phyloP scores from a whole-genome alignment of 2,329 filamentous ascomycete species.

The Beauveria sp. region DNA sequence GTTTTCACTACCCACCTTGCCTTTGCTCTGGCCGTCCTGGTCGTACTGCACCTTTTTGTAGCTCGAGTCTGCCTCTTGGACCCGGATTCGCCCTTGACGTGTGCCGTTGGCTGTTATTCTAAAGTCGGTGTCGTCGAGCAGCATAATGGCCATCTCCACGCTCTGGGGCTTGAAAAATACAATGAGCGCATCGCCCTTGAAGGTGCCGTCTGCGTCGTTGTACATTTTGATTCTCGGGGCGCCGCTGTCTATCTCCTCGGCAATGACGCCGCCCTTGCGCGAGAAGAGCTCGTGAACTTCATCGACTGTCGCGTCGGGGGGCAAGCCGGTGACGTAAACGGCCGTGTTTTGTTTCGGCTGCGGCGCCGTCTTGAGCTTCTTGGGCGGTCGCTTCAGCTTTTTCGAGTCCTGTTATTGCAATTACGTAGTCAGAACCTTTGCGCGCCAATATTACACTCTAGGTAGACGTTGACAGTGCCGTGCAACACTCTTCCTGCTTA shows the following conservation, averaged over 20 bases:
- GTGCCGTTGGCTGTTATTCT: constrained; percentile 50
- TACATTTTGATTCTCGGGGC: constrained; percentile 91
- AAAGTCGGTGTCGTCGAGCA: constrained; percentile 78
- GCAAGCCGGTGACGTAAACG: constrained; percentile 85
- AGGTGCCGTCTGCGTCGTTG: constrained; percentile 67
- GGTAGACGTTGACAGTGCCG: not conserved
- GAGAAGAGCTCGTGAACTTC: constrained; percentile 83
- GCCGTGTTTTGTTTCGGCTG: constrained; percentile 69
- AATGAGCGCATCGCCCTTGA: constrained; percentile 89
- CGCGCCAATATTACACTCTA: not conserved
- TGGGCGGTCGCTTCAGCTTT: constrained; percentile 29
- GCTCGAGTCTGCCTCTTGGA: constrained; percentile 78
- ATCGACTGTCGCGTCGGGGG: constrained; percentile 65
- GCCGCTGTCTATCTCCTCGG: constrained; percentile 86
- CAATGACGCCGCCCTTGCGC: constrained; percentile 78
- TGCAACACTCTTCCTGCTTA: constrained; percentile 23
- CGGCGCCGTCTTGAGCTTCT: constrained; percentile 40
- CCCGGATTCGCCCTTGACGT: constrained; percentile 61
- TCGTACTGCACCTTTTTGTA: constrained; percentile 83
- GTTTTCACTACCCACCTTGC: constrained; percentile 19
- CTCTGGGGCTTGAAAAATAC: constrained; percentile 94
- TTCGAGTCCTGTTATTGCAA: not conserved
- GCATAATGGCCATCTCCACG: constrained; percentile 75
- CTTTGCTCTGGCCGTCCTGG: constrained; percentile 22
- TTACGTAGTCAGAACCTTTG: not conserved